Conservation (phyloP, 306 rosid species). For the Vigna angularis region DNA sequence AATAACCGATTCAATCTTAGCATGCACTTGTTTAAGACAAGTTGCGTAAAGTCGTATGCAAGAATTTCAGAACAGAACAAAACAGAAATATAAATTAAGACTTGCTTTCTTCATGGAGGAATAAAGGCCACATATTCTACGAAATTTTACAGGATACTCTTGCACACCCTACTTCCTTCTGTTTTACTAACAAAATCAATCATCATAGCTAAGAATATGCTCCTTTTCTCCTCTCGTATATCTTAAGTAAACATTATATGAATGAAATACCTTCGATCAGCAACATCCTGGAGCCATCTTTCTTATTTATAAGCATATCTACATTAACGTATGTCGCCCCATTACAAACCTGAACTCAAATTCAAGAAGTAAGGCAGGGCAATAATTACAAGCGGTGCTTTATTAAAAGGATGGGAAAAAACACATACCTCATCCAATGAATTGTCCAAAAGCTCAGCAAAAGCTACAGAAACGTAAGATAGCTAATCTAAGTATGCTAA, state of each 20-base stretch:
- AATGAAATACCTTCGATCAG: conserved; percentile 73
- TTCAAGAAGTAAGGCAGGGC: conserved; percentile 39
- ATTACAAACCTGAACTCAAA: conserved; percentile 69
- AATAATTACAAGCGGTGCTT: conserved; percentile 13
- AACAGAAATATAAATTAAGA: conserved; percentile 16
- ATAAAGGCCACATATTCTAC: conserved; percentile 7
- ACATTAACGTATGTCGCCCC: conserved; percentile 90
- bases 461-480: conserved; percentile 67
- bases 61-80: neutral
- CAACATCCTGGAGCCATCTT: conserved; percentile 78
- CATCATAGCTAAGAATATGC: neutral
- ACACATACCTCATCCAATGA: conserved; percentile 86
- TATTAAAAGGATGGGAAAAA: conserved; percentile 1
- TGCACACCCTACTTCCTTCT: neutral
- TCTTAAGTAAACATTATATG: conserved; percentile 4
- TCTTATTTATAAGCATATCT: conserved; percentile 77
- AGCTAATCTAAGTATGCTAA: conserved; percentile 41
- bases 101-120: conserved; percentile 1
- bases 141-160: conserved; percentile 17
- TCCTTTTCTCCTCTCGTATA: conserved; percentile 7
- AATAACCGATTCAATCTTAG: neutral
- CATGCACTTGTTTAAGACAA: neutral
- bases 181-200: neutral
- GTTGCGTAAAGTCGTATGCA: neutral
- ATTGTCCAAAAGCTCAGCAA: conserved; percentile 96